Percentiles rank a stretch among this genome's conserved stretches.
Conservation (phyloP, 352 stramenopile species). For the Thraustochytrium sp. region DNA sequence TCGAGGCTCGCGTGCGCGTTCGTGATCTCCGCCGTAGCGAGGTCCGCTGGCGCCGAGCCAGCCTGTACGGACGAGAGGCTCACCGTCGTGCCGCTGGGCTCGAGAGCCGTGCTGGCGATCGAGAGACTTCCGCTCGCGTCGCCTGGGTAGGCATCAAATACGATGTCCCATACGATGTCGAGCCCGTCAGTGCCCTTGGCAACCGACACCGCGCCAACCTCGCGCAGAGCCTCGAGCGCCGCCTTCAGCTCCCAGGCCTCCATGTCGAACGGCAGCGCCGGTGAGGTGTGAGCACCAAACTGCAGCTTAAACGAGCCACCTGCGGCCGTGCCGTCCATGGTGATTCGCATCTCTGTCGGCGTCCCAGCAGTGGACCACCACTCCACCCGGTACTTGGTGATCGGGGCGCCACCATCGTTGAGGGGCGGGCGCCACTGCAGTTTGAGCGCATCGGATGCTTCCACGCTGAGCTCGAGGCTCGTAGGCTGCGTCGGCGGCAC, state of each 20-base stretch:
- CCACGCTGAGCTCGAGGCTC: not conserved
- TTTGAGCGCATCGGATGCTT: not conserved
- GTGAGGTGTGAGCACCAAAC: constrained; percentile 46
- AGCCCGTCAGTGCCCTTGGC: constrained; percentile 34
- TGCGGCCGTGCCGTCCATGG: constrained; percentile 65
- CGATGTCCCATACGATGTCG: constrained; percentile 41
- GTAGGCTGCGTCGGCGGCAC: not conserved
- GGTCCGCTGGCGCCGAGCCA: not conserved
- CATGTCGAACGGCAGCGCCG: constrained; percentile 49
- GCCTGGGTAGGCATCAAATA: constrained; percentile 48
- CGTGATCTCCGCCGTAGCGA: not conserved
- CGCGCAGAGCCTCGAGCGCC: constrained; percentile 67
- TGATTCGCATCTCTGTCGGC: not conserved
- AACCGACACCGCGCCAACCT: constrained; percentile 70
- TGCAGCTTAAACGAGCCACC: constrained; percentile 71
- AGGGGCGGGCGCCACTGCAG: not conserved
- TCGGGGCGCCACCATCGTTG: not conserved
- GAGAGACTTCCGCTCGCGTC: not conserved
- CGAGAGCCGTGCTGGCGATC: not conserved
- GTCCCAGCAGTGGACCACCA: not conserved
- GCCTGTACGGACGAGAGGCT: not conserved
- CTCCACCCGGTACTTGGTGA: not conserved
- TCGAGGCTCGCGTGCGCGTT: not conserved
- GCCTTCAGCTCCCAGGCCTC: constrained; percentile 62
- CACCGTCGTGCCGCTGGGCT: not conserved